Conservation (phyloP, 2,329 filamentous ascomycete genomes). For the Colletotrichum sp. region DNA sequence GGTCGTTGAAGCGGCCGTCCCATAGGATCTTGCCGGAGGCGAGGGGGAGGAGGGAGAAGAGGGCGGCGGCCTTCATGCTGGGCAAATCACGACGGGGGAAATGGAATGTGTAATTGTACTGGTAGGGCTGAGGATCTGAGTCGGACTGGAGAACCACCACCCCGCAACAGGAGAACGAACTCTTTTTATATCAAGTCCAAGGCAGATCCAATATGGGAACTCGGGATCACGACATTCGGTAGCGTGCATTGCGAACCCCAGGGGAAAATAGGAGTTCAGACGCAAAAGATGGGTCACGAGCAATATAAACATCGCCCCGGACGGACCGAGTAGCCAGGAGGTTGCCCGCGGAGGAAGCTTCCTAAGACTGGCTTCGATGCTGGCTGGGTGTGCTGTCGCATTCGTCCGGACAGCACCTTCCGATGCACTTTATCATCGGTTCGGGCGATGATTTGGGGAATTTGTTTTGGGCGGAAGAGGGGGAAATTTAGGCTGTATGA, state of each 20-base stretch:
- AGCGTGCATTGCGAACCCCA: not conserved
- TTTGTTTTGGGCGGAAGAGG: not conserved
- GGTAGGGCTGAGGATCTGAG: not conserved
- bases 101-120: not conserved
- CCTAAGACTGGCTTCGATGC: not conserved
- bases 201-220: not conserved
- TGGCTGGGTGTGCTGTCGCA: not conserved
- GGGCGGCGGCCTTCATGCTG: slow-evolving; percentile 1
- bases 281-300: not conserved
- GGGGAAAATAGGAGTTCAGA: not conserved
- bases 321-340: slow-evolving; percentile 9
- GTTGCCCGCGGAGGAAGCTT: not conserved
- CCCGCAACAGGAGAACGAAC: not conserved
- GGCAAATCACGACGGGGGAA: not conserved
- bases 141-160: not conserved
- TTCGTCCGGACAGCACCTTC: slow-evolving; percentile 8
- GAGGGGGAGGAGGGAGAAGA: slow-evolving; percentile 1
- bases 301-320: not conserved
- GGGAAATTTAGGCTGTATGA: slow-evolving; percentile 16
- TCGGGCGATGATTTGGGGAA: not conserved
- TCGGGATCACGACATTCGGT: slow-evolving; percentile 4
- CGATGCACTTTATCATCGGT: not conserved
- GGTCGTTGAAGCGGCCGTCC: slow-evolving; percentile 71
- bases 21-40: slow-evolving; percentile 48
- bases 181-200: not conserved